These are phyloP conservation scores for Carex scoparia DNA, from an alignment of 176 grass and related monocot species.

Conservation along the genomic window DNA sequence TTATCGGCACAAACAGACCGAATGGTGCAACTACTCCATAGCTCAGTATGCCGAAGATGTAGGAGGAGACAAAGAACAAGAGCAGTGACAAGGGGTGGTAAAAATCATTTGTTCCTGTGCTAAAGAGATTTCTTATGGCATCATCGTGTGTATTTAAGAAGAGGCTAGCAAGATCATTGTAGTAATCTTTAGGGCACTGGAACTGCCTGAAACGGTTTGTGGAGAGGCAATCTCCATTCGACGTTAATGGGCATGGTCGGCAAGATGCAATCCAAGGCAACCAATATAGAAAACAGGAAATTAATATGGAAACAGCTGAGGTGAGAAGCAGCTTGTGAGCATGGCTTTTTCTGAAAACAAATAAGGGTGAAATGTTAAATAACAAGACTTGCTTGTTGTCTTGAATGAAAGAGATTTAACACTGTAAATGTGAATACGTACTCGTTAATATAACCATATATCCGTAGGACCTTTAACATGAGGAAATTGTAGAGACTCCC, in stretches of 20 bases:
- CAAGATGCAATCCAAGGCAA: constrained; percentile 79
- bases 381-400: not conserved
- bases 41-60: constrained; percentile 69
- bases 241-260: constrained; percentile 45
- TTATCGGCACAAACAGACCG: constrained; percentile 79
- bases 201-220: constrained; percentile 66
- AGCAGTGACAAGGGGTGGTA: constrained; percentile 63
- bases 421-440: constrained; percentile 14
- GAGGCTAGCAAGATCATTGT: constrained; percentile 90
- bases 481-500: constrained; percentile 88
- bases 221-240: constrained; percentile 32
- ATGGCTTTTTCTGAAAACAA: constrained; percentile 49
- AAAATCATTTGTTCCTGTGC: constrained; percentile 60
- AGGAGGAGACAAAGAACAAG: constrained; percentile 62
- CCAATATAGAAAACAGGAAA: constrained; percentile 51
- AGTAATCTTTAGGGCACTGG: constrained; percentile 60
- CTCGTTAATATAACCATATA: constrained; percentile 72
- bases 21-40: constrained; percentile 91
- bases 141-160: constrained; percentile 91
- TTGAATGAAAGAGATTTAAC: not conserved
- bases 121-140: constrained; percentile 80
- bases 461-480: constrained; percentile 55
- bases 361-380: not conserved
- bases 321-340: constrained; percentile 61
- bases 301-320: constrained; percentile 52